phyloP scores from a whole-genome alignment of 768 basidiomycete genomes.

The Cyathus striatus region DNA sequence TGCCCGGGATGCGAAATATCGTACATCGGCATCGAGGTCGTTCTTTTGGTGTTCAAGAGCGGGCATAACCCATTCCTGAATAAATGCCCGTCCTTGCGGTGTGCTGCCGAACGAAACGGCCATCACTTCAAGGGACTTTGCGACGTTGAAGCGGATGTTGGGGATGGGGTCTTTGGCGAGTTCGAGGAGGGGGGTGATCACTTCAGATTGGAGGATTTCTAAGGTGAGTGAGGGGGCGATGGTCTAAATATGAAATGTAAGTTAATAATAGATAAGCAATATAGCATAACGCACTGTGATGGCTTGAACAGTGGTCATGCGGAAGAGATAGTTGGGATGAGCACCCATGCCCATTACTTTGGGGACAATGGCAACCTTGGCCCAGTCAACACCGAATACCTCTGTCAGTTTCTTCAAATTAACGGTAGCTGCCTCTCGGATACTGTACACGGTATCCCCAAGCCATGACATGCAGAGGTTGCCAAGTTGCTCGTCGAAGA shows the following conservation, averaged over 20 bases:
- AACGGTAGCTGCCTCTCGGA: conserved; percentile 95
- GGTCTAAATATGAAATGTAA: no score
- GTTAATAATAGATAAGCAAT: no score
- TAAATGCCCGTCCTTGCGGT: conserved; percentile 70
- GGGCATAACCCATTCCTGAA: conserved; percentile 72
- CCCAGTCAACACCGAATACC: conserved; percentile 99
- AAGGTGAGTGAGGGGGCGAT: conserved; percentile 86
- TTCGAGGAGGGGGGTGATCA: conserved; percentile 78
- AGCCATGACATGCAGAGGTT: conserved; percentile 99
- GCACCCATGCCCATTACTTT: conserved; percentile 97
- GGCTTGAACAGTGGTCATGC: conserved; percentile 99
- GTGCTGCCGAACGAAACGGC: conserved; percentile 61
- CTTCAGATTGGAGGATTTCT: conserved; percentile 77
- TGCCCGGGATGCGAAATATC: conserved; percentile 87
- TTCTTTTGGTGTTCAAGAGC: conserved; percentile 80
- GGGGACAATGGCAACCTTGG: conserved; percentile 87
- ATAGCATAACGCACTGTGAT: conserved; percentile 68
- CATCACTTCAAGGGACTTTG: conserved; percentile 89
- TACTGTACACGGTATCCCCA: conserved; percentile 97
- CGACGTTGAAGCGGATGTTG: conserved; percentile 98
- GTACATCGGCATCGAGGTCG: conserved; percentile 93
- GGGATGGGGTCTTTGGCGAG: conserved; percentile 91
- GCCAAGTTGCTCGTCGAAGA: conserved; percentile 97
- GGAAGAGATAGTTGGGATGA: conserved; percentile 93
- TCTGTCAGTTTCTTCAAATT: conserved; percentile 97